Evolutionary conservation across 306 rosid species (phyloP).

Genomic region (Lagenaria siceraria): DNA sequence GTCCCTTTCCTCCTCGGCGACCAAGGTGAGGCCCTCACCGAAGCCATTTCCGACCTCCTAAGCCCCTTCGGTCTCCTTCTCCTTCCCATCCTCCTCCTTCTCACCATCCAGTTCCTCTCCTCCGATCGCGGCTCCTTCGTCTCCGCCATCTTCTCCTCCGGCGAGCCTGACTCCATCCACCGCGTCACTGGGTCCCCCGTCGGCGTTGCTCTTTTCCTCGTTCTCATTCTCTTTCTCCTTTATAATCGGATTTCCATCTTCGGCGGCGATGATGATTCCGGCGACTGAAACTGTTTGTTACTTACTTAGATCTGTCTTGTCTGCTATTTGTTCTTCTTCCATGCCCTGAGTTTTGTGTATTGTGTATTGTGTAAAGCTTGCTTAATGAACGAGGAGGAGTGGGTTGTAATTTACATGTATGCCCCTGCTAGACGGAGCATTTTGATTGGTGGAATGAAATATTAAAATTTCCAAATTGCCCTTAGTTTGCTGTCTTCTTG

Average conservation of each 20-base stretch:
- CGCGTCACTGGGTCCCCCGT: slow-evolving; percentile 69
- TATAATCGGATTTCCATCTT: slow-evolving; percentile 63
- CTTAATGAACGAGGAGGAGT: neutral
- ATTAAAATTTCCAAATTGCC: neutral
- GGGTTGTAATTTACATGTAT: neutral
- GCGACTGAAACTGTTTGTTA: slow-evolving; percentile 22
- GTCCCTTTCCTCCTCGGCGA: slow-evolving; percentile 64
- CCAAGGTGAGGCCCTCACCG: slow-evolving; percentile 65
- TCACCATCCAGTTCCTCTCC: slow-evolving; percentile 78
- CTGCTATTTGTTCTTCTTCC: neutral
- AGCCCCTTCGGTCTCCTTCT: slow-evolving; percentile 79
- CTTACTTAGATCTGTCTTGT: slow-evolving; percentile 16
- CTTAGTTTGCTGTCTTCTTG: neutral
- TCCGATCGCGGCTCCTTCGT: slow-evolving; percentile 72
- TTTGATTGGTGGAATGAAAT: neutral
- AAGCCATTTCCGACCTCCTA: slow-evolving; percentile 53
- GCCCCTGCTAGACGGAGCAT: neutral
- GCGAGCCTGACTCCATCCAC: slow-evolving; percentile 78
- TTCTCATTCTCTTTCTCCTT: slow-evolving; percentile 52
- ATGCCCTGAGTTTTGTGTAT: no score
- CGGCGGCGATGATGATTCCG: slow-evolving; percentile 57
- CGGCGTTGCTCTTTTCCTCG: slow-evolving; percentile 69
- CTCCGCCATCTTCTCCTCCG: slow-evolving; percentile 55
- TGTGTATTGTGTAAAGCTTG: neutral
- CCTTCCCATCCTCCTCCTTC: slow-evolving; percentile 72